phyloP scores from a whole-genome alignment of 305 asterid species.

The Fraxinus latifolia region DNA sequence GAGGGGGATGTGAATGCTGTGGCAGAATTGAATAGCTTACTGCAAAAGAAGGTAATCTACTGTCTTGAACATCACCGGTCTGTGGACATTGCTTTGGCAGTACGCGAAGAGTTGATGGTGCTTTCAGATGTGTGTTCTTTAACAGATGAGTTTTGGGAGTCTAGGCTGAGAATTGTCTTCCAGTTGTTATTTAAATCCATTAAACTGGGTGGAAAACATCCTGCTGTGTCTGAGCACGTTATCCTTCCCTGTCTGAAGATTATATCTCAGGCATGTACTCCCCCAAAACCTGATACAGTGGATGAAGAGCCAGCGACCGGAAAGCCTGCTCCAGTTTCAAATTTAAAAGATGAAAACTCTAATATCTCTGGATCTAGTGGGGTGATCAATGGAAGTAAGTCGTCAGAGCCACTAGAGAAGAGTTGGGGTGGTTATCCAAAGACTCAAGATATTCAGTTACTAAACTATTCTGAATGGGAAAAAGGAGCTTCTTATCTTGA shows the following conservation, averaged over 20 bases:
- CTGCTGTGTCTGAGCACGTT: constrained; percentile 96
- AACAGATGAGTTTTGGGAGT: constrained; percentile 98
- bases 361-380: constrained; percentile 60
- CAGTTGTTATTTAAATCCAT: constrained; percentile 90
- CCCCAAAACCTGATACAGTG: constrained; percentile 85
- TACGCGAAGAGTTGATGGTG: constrained; percentile 91
- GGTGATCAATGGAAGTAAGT: constrained; percentile 48
- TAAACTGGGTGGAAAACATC: constrained; percentile 96
- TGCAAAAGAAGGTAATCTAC: constrained; percentile 83
- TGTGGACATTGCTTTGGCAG: constrained; percentile 89
- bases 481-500: constrained; percentile 99
- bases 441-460: constrained; percentile 76
- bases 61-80: constrained; percentile 99
- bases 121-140: constrained; percentile 92
- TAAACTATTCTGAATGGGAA: constrained; percentile 97
- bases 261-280: constrained; percentile 92
- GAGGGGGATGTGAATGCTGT: constrained; percentile 91
- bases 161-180: constrained; percentile 88
- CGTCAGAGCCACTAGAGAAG: constrained; percentile 59
- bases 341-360: constrained; percentile 58
- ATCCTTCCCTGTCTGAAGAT: constrained; percentile 96
- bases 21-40: constrained; percentile 77
- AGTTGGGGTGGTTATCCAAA: constrained; percentile 77
- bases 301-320: constrained; percentile 76
- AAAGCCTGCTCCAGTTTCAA: constrained; percentile 57